A percentile compares a stretch with the other conserved stretches of the same genome.
These are phyloP conservation scores for Aspergillus awamori DNA, from an alignment of 2,329 filamentous ascomycete species.

Conservation along the genomic window DNA sequence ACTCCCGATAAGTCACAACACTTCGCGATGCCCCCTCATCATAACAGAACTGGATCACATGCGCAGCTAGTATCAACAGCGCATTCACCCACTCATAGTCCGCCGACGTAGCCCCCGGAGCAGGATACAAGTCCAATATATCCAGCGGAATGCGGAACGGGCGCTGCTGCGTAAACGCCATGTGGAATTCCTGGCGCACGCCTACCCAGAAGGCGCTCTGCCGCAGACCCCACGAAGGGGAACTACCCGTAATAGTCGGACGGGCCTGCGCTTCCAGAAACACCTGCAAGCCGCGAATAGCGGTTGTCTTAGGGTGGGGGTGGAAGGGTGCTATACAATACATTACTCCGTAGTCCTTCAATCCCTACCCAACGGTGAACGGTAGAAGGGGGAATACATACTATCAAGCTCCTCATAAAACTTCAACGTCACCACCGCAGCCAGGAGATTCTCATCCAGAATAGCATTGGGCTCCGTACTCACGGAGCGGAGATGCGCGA, in stretches of 20 bases:
- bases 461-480: constrained; percentile 7
- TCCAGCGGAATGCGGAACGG: constrained; percentile 23
- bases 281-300: constrained; percentile 28
- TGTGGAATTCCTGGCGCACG: constrained; percentile 52
- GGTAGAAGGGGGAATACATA: not conserved
- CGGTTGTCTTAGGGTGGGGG: constrained; percentile 21
- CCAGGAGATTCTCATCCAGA: constrained; percentile 32
- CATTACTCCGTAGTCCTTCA: not conserved
- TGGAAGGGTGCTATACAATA: constrained; percentile 22
- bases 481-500: constrained; percentile 42
- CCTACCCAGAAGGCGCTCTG: constrained; percentile 22
- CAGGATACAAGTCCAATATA: not conserved
- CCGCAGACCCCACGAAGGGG: constrained; percentile 8
- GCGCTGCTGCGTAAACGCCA: constrained; percentile 44
- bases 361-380: too few relatives aligned
- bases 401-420: constrained; percentile 48
- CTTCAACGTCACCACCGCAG: constrained; percentile 44
- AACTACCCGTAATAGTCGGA: constrained; percentile 2
- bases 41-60: constrained; percentile 65
- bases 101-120: not conserved
- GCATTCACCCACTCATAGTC: constrained; percentile 52
- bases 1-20: constrained; percentile 21
- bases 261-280: constrained; percentile 26
- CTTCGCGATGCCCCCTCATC: constrained; percentile 50
- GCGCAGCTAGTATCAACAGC: constrained; percentile 61